Conservation (phyloP, 148 eudicot species). For the Rhododendron molle region DNA sequence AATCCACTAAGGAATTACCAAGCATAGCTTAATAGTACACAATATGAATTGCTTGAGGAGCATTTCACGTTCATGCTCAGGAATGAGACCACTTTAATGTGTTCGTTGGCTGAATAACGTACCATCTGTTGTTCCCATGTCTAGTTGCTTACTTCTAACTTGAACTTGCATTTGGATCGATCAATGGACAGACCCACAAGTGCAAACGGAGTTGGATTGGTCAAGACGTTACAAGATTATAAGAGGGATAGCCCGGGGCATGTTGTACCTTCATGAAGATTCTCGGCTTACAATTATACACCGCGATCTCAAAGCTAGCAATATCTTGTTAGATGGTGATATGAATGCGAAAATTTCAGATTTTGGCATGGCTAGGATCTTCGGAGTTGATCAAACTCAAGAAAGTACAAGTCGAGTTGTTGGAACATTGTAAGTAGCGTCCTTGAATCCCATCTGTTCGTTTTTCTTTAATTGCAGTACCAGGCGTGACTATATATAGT, state of each 20-base stretch:
- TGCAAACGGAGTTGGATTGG: background rate
- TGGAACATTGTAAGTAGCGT: conserved; percentile 42
- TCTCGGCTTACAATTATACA: background rate
- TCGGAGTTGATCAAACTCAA: conserved; percentile 3
- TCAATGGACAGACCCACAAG: background rate
- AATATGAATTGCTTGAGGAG: too few species aligned
- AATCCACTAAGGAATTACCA: background rate
- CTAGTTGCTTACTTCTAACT: background rate
- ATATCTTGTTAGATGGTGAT: conserved; percentile 12
- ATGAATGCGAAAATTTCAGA: conserved; percentile 25
- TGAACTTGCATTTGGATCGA: background rate
- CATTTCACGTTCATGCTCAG: background rate
- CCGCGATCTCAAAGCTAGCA: conserved; percentile 3
- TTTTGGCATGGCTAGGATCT: background rate
- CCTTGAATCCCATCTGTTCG: background rate
- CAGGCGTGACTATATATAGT: background rate
- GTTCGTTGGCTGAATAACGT: background rate
- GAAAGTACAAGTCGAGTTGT: conserved; percentile 20
- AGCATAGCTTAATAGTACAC: background rate
- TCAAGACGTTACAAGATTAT: background rate
- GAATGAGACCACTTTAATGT: background rate
- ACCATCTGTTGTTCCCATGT: background rate
- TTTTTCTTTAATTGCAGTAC: background rate
- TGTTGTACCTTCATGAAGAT: conserved; percentile 33
- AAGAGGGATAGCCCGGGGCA: conserved; percentile 14